Percentiles rank a stretch among this genome's conserved stretches.
Conservation (phyloP, 2,329 filamentous ascomycete genomes). For the Furcasterigmium furcatum region DNA sequence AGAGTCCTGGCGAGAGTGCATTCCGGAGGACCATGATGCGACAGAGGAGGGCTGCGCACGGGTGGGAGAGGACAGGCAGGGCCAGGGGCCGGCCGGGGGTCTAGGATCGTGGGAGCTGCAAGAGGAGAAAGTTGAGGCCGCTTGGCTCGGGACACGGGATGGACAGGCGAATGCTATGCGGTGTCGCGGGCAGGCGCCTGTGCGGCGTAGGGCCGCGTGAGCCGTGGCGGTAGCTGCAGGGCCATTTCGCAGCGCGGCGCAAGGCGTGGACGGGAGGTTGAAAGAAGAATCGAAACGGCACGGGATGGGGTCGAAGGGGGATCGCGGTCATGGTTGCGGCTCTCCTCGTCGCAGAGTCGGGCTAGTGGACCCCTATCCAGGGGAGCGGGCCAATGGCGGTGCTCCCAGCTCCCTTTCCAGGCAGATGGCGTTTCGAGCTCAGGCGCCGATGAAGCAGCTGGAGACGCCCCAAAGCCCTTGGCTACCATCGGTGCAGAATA, state of each 20-base stretch:
- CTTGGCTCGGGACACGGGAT: constrained; percentile 8
- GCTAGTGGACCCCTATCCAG: constrained; percentile 14
- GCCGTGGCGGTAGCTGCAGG: constrained; percentile 29
- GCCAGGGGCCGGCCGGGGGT: not conserved
- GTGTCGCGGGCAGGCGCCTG: constrained; percentile 1
- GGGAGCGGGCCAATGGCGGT: constrained; percentile 18
- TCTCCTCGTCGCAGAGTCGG: constrained; percentile 28
- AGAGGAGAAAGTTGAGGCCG: not conserved
- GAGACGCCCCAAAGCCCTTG: not conserved
- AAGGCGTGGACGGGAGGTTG: constrained; percentile 16
- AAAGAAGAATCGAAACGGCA: too few species aligned
- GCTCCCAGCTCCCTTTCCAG: constrained; percentile 19
- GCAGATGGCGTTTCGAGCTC: constrained; percentile 32
- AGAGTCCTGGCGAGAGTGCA: too few species aligned
- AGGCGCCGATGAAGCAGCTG: constrained; percentile 34
- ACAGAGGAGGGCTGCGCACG: not conserved
- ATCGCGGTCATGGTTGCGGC: constrained; percentile 19
- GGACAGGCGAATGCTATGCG: not conserved
- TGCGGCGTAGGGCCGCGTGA: constrained; percentile 11
- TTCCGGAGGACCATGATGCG: too few species aligned
- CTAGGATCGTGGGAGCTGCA: not conserved
- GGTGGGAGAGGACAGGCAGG: not conserved
- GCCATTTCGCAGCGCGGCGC: constrained; percentile 35
- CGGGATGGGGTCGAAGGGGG: too few species aligned
- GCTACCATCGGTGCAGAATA: not conserved